Evolutionary conservation across 495 filamentous ascomycete species (phyloP).

Genomic region (Sphaerosporella brunnea): DNA sequence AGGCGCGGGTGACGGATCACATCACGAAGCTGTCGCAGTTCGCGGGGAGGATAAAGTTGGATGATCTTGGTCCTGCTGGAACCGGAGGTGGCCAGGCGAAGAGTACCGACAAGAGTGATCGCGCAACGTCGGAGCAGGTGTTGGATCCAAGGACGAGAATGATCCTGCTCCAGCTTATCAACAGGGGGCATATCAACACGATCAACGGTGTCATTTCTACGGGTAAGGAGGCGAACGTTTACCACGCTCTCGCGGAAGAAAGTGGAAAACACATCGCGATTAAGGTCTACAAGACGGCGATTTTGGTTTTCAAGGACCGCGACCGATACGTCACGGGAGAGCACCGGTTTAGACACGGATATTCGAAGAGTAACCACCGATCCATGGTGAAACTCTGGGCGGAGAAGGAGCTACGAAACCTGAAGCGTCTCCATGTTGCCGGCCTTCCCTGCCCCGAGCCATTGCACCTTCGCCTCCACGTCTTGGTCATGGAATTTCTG

Average conservation of each 20-base stretch:
- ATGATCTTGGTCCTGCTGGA: conserved; percentile 41
- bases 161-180: conserved; percentile 90
- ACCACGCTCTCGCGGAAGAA: conserved; percentile 47
- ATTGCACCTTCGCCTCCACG: conserved; percentile 67
- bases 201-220: conserved; percentile 80
- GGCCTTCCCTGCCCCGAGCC: conserved; percentile 85
- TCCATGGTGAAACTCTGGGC: conserved; percentile 98
- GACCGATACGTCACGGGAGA: conserved; percentile 89
- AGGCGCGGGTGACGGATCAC: conserved; percentile 67
- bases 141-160: conserved; percentile 84
- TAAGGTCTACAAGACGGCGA: conserved; percentile 96
- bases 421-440: conserved; percentile 61
- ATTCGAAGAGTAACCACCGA: conserved; percentile 78
- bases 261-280: conserved; percentile 48
- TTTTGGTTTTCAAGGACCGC: conserved; percentile 90
- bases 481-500: conserved; percentile 83
- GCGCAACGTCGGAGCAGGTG: conserved; percentile 85
- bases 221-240: conserved; percentile 96
- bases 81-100: not conserved
- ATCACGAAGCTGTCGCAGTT: conserved; percentile 66
- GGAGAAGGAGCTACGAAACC: conserved; percentile 92
- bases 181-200: conserved; percentile 59
- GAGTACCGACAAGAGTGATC: conserved; percentile 58
- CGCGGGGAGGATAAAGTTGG: conserved; percentile 73
- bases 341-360: conserved; percentile 62